These are phyloP conservation scores for Alternaria sp. DNA, from an alignment of 2,329 filamentous ascomycete genomes.

Conservation along the genomic window DNA sequence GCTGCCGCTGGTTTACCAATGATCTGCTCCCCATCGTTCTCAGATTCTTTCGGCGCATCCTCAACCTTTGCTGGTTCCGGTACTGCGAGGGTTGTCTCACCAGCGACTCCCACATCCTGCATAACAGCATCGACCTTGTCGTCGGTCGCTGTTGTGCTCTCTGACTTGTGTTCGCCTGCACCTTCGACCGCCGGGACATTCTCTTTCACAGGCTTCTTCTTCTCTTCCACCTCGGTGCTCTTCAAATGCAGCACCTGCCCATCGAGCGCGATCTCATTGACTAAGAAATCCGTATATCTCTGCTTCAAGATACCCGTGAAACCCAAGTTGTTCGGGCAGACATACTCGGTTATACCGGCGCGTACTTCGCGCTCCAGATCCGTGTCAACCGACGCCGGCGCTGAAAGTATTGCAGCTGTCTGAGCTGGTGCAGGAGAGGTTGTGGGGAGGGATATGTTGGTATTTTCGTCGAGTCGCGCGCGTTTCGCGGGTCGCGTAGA, in stretches of 20 bases:
- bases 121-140: constrained; percentile 33
- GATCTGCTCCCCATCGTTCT: constrained; percentile 6
- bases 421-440: constrained; percentile 2
- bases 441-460: constrained; percentile 16
- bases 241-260: constrained; percentile 78
- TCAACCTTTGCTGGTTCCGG: not conserved
- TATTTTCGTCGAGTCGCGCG: constrained; percentile 40
- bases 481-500: constrained; percentile 42
- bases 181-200: constrained; percentile 18
- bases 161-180: constrained; percentile 14
- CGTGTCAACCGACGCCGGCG: constrained; percentile 28
- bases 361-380: constrained; percentile 53
- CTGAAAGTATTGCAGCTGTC: constrained; percentile 3
- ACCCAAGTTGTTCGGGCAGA: constrained; percentile 64
- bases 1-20: constrained; percentile 4
- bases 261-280: constrained; percentile 83
- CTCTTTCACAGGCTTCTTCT: constrained; percentile 29
- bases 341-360: constrained; percentile 70
- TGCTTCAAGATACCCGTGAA: constrained; percentile 74
- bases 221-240: constrained; percentile 50
- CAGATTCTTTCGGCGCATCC: constrained; percentile 13
- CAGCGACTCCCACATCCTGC: constrained; percentile 18
- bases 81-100: constrained; percentile 25
- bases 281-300: constrained; percentile 88
- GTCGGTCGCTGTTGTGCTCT: constrained; percentile 30